Evolutionary conservation across 108 stramenopile species (phyloP), one percentile per base, ranked within the genome.

Genomic region (Phaeodactylum tricornutum): DNA sequence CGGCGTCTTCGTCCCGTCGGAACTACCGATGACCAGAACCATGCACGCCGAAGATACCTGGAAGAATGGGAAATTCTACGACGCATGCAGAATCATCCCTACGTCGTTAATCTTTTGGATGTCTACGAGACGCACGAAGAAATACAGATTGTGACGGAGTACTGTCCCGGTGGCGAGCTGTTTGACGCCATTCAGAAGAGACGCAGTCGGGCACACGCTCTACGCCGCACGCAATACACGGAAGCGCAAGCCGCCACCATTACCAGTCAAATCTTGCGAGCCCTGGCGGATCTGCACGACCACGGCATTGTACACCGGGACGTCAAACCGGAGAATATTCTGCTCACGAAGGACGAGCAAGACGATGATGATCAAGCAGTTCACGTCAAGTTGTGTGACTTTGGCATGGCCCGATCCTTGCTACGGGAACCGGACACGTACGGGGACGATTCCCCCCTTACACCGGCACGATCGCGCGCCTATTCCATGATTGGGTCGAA

Each of bases 301-400:
- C 62, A 43, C 8, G 69, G 69, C 29, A 71, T 84, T 47, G 83
- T 86, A 1, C 87, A 92, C 46, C 62, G 87, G 0, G 89, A 92
- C 67, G 59, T 92, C 29, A 95, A 95, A 46, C 87, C 87, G 2
- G 93, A 95, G 43, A 95, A 95, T 43, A 83, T 84, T 35, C 37
- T 91, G 24, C 50, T 87, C 15, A 47, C 59, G 1, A 44, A 49
- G 21, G 44, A 44, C 19, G 71, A 75, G 22, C n/a, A n/a, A n/a
- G 67, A 62, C 20, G 42, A 42, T 38, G 70, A 67, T 21, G 71
- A 69, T n/a, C 52, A 49, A 28, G 64, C 67, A 8, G 53, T 79
- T 11, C 57, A 64, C 17, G 74, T 91, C 6, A 87, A 84, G 33
- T 51, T 94, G 19, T 75, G 74, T 24, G 93, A 95, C 52, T 95